These are phyloP conservation scores for Fragaria ananassa DNA, from an alignment of 306 rosid genomes.

Conservation along the genomic window DNA sequence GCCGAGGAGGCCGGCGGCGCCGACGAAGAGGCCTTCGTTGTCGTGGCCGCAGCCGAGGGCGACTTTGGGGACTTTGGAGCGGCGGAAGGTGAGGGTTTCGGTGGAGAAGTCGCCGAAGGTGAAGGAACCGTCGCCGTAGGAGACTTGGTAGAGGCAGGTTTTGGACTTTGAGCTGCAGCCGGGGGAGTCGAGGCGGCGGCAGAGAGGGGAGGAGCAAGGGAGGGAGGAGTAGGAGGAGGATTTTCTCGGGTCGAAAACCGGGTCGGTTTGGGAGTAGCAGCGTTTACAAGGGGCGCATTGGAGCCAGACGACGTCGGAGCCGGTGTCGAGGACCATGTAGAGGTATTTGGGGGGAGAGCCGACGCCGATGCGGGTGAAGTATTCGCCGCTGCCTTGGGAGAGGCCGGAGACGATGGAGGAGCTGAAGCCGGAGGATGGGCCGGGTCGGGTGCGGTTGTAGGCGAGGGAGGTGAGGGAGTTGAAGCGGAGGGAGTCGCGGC, in stretches of 20 bases:
- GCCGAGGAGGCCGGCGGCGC: constrained; percentile 84
- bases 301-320: constrained; percentile 90
- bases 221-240: constrained; percentile 51
- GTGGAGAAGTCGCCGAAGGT: constrained; percentile 78
- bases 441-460: constrained; percentile 19
- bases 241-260: constrained; percentile 63
- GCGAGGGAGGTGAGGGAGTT: constrained; percentile 25
- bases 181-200: constrained; percentile 58
- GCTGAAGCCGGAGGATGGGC: constrained; percentile 37
- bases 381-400: constrained; percentile 87
- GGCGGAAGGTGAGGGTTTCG: constrained; percentile 81
- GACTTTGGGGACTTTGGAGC: constrained; percentile 51
- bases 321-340: constrained; percentile 87
- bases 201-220: constrained; percentile 65
- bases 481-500: constrained; percentile 61
- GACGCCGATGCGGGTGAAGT: constrained; percentile 89
- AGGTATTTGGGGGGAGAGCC: constrained; percentile 75
- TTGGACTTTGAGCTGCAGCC: constrained; percentile 47
- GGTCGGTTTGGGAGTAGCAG: constrained; percentile 81
- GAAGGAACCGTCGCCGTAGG: constrained; percentile 91
- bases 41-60: constrained; percentile 91
- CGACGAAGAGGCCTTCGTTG: constrained; percentile 79
- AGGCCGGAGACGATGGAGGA: constrained; percentile 85
- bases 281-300: constrained; percentile 81
- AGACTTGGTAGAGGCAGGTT: constrained; percentile 71